These are phyloP conservation scores for Neoconidiobolus thromboides DNA, from an alignment of 371 early-diverging fungal species.

Conservation along the genomic window DNA sequence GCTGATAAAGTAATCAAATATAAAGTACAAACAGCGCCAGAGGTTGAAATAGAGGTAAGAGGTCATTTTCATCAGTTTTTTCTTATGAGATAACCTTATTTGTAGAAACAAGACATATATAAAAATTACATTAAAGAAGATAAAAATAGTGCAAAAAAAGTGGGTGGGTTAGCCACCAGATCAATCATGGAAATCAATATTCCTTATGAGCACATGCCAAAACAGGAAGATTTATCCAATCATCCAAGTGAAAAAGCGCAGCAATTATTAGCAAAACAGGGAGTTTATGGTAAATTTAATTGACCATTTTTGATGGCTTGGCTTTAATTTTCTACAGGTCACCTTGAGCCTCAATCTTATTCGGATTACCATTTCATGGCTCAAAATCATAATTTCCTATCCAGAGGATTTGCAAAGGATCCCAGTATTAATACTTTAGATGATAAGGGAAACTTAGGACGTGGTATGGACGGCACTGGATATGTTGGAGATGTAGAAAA, in stretches of 20 bases:
- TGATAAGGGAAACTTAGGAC: slow-evolving; percentile 26
- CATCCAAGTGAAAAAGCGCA: slow-evolving; percentile 3
- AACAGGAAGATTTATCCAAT: not conserved
- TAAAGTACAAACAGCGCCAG: no score
- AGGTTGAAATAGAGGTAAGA: no score
- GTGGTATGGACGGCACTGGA: slow-evolving; percentile 33
- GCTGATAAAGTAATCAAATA: no score
- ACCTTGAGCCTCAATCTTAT: slow-evolving; percentile 61
- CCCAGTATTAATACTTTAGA: slow-evolving; percentile 32
- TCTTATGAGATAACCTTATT: no score
- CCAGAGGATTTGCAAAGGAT: slow-evolving; percentile 71
- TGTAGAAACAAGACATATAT: no score
- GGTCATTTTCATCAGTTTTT: no score
- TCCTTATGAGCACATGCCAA: not conserved
- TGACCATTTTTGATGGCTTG: not conserved
- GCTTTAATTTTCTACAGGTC: slow-evolving; percentile 21
- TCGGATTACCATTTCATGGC: slow-evolving; percentile 54
- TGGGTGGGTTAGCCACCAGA: not conserved
- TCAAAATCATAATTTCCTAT: slow-evolving; percentile 58
- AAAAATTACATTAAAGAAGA: not conserved
- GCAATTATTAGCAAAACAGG: not conserved
- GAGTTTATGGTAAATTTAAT: slow-evolving; percentile 1
- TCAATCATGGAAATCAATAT: not conserved
- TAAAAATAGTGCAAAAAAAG: not conserved
- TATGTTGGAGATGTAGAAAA: slow-evolving; percentile 46